A percentile compares a stretch with the other conserved stretches of the same genome.
Evolutionary conservation across 164 flowering plant genomes (phyloP).

Genomic region (Malania oleifera): DNA sequence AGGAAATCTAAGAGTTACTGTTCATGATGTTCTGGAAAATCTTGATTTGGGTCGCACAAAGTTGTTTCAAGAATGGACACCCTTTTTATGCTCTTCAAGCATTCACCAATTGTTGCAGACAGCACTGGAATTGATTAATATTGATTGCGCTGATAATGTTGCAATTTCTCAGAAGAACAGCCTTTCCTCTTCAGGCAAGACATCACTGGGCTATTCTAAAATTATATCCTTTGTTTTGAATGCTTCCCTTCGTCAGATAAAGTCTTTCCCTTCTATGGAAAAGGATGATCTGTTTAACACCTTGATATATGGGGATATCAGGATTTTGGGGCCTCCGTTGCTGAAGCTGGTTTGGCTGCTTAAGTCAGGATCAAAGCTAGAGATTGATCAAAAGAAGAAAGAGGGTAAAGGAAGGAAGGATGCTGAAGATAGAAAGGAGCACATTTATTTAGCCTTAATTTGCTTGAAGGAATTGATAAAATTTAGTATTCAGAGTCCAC

Average conservation of each 20-base stretch:
- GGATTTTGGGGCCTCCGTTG: slow-evolving; percentile 52
- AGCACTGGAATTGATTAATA: slow-evolving; percentile 25
- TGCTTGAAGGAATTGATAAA: slow-evolving; percentile 62
- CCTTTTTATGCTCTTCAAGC: slow-evolving; percentile 65
- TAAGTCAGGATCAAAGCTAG: slow-evolving; percentile 26
- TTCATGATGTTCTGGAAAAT: slow-evolving; percentile 25
- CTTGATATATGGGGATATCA: slow-evolving; percentile 61
- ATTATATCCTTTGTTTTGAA: slow-evolving; percentile 45
- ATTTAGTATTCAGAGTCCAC: slow-evolving; percentile 22
- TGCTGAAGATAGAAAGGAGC: slow-evolving; percentile 40
- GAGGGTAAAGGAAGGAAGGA: slow-evolving; percentile 42
- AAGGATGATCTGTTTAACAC: slow-evolving; percentile 49
- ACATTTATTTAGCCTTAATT: slow-evolving; percentile 40
- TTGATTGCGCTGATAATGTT: slow-evolving; percentile 13
- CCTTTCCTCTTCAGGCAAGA: slow-evolving; percentile 33
- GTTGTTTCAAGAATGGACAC: slow-evolving; percentile 27
- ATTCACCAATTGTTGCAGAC: slow-evolving; percentile 40
- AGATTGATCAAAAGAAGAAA: slow-evolving; percentile 32
- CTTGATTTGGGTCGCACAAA: slow-evolving; percentile 22
- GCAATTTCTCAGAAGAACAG: slow-evolving; percentile 40
- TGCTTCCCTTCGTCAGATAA: slow-evolving; percentile 45
- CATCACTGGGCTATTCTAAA: slow-evolving; percentile 22
- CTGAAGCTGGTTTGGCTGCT: slow-evolving; percentile 52
- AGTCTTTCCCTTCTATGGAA: slow-evolving; percentile 27
- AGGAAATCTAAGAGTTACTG: slow-evolving; percentile 24